Base-by-base conservation (phyloP, 768 basidiomycete genomes). In the Lyophyllum shimeji region DNA sequence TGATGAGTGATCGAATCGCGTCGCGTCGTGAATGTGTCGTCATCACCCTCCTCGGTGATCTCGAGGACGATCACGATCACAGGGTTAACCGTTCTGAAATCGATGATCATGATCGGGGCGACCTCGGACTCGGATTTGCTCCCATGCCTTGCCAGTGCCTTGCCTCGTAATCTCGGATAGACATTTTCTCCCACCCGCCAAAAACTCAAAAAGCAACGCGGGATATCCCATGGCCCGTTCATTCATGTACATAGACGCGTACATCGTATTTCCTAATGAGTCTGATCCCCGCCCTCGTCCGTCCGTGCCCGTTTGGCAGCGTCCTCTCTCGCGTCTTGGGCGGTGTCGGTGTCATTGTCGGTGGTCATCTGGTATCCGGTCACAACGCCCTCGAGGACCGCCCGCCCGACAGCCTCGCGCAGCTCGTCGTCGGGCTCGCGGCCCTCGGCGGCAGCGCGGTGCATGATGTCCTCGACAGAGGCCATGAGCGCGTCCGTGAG, bases 361-460 rank as follows among this genome's bases (percentile, higher is more conserved):
- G 54, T 62, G 23, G 79, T 68, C 69, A 88, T 76, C 13, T 78
- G 74, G 64, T 79, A 85, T 3, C 90, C 90, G 15, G 82, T 76
- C 12, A 77, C 65, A 45, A 91, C 74, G 40, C 90, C 86, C 62
- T 86, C 77, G 31, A 90, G 69, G 46, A 95, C 87, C 15, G 85
- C 82, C 63, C 76, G 70, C 34, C 82, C 71, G 46, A 94, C 91
- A 11, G 81, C 79, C 52, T 74, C 75, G 48, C 82, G 74, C 50
- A 94, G 76, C 63, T 86, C 82, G 24, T 82, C 81, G 20, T 92
- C 87, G 31, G 84, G 86, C 68, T 90, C 83, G 27, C 76, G 73
- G 7, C 86, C 88, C 60, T 84, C 81, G 54, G 79, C 76, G 49
- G 76, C 74, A 42, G 76, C 75, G 43, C 72, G 74, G 50, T 71